phyloP scores from a whole-genome alignment of 2,329 filamentous ascomycete genomes.

The Penicillium sp. region DNA sequence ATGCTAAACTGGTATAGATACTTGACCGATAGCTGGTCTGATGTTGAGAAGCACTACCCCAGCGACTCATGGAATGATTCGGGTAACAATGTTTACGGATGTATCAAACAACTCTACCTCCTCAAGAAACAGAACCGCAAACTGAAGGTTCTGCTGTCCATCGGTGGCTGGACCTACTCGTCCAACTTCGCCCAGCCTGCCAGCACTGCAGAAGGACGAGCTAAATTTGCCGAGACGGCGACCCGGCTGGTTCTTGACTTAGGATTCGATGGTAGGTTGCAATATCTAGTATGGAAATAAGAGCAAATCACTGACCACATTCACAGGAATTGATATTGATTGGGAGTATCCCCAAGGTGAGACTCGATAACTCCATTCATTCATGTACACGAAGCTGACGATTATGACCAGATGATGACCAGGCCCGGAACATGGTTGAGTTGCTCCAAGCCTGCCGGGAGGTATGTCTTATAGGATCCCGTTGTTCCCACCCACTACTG shows the following conservation, averaged over 20 bases:
- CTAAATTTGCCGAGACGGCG: conserved; percentile 65
- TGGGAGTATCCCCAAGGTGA: conserved; percentile 49
- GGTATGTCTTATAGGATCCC: conserved; percentile 22
- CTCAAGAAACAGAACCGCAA: conserved; percentile 75
- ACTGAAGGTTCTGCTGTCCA: conserved; percentile 76
- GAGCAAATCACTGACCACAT: neutral
- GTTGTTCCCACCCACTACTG: neutral
- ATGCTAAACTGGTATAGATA: conserved; percentile 26
- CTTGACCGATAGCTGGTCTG: conserved; percentile 68
- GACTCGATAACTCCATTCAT: neutral
- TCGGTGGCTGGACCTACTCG: conserved; percentile 78
- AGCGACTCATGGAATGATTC: conserved; percentile 65
- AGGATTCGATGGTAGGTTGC: conserved; percentile 58
- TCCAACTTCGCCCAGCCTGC: conserved; percentile 71
- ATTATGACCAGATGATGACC: conserved; percentile 34
- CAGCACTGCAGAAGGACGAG: conserved; percentile 58
- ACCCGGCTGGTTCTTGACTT: conserved; percentile 73
- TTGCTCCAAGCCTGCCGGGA: conserved; percentile 45
- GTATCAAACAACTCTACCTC: conserved; percentile 71
- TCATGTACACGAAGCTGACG: conserved; percentile 9
- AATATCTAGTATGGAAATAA: neutral
- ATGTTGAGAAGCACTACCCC: conserved; percentile 67
- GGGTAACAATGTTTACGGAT: conserved; percentile 74
- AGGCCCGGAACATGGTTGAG: conserved; percentile 45
- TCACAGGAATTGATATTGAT: conserved; percentile 45